Percentiles rank a stretch among this genome's conserved stretches.
These are phyloP conservation scores for Annulohypoxylon bovei DNA, from an alignment of 495 filamentous ascomycete species.

Conservation along the genomic window DNA sequence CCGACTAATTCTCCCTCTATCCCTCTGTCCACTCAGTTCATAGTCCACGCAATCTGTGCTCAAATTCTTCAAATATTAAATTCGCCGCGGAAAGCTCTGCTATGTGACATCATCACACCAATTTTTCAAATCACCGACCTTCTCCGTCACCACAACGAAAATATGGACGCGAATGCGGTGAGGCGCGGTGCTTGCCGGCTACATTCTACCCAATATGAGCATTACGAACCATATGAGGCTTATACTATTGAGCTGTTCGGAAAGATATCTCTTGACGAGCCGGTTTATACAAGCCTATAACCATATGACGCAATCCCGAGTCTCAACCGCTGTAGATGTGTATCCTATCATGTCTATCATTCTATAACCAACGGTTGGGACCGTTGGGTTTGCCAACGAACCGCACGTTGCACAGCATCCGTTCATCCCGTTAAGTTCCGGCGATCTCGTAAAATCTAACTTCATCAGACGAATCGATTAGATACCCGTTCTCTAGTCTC, in stretches of 20 bases:
- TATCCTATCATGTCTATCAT: not conserved
- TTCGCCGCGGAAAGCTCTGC: not conserved
- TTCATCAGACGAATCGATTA: not conserved
- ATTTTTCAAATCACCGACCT: not conserved
- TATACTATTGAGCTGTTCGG: not conserved
- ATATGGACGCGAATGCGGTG: slow-evolving; percentile 6
- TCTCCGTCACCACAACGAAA: slow-evolving; percentile 7
- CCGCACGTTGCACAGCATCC: not conserved
- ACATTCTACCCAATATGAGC: not conserved
- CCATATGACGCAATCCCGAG: not conserved
- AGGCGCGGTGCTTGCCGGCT: not conserved
- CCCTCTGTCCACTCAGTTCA: not conserved
- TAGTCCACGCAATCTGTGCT: not conserved
- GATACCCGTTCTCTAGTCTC: not conserved
- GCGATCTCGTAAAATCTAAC: not conserved
- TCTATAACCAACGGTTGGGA: not conserved
- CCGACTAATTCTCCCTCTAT: slow-evolving; percentile 5
- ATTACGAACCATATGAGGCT: not conserved
- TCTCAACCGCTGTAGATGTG: not conserved
- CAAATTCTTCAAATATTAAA: not conserved
- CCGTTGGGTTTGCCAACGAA: not conserved
- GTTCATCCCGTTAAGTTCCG: not conserved
- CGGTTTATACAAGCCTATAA: too few relatives aligned
- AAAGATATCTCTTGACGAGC: not conserved
- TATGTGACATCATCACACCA: slow-evolving; percentile 4